Conservation (phyloP, 805 yeast genomes). For the Priceomyces melissophilus region DNA sequence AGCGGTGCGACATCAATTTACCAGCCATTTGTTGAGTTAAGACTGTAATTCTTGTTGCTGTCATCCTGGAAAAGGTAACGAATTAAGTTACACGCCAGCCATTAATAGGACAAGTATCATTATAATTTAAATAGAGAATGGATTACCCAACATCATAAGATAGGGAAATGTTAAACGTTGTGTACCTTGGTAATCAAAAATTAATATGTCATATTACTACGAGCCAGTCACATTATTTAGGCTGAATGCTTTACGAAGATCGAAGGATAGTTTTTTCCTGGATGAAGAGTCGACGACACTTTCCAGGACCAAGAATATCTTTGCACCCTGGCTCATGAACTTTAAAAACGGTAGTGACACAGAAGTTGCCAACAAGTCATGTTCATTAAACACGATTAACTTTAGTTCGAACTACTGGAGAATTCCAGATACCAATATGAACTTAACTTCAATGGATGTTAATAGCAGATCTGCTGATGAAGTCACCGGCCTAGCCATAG, state of each 20-base stretch:
- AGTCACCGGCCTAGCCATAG: constrained; percentile 47
- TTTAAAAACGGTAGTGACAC: constrained; percentile 24
- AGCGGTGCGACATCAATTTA: not conserved
- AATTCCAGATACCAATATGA: constrained; percentile 40
- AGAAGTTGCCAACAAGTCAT: constrained; percentile 38
- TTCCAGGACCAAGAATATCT: constrained; percentile 5
- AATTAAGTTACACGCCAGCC: constrained; percentile 5
- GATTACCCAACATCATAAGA: too few species aligned
- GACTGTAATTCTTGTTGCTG: not conserved
- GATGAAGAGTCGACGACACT: not conserved
- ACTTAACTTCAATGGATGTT: constrained; percentile 44
- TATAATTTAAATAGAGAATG: not conserved
- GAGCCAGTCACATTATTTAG: constrained; percentile 42
- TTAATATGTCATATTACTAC: constrained; percentile 27
- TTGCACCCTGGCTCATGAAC: constrained; percentile 29
- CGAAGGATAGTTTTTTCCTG: constrained; percentile 1
- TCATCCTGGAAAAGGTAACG: not conserved
- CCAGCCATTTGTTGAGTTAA: constrained; percentile 3
- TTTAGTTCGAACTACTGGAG: constrained; percentile 45
- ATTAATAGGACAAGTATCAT: not conserved
- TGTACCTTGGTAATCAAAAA: not conserved
- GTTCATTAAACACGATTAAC: constrained; percentile 37
- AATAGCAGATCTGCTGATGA: constrained; percentile 11
- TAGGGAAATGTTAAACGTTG: too few species aligned
- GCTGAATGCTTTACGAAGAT: constrained; percentile 37